These are phyloP conservation scores for Exophiala dermatitidis DNA, from an alignment of 2,329 filamentous ascomycete genomes.

Conservation along the genomic window DNA sequence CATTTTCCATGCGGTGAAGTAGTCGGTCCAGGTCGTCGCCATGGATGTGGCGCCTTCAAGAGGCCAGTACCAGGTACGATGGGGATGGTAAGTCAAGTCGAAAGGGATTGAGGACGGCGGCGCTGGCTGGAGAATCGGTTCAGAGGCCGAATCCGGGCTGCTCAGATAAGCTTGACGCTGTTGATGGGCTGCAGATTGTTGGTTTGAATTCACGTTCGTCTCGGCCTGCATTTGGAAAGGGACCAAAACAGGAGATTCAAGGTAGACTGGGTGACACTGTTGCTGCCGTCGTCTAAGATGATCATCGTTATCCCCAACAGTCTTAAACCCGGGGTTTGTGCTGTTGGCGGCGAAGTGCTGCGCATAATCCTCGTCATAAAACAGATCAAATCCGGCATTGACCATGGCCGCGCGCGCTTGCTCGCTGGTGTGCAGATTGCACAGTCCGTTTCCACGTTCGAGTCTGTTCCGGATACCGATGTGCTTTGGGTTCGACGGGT, in stretches of 20 bases:
- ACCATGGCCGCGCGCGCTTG: slow-evolving; percentile 25
- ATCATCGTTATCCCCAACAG: not conserved
- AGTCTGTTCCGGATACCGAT: slow-evolving; percentile 27
- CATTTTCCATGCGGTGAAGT: slow-evolving; percentile 18
- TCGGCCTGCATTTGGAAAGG: not conserved
- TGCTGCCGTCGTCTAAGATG: not conserved
- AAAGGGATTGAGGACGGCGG: not conserved
- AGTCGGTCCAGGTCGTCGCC: slow-evolving; percentile 18
- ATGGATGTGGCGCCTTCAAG: slow-evolving; percentile 19
- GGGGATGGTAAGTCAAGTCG: not conserved
- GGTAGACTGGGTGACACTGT: not conserved
- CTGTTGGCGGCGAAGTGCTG: slow-evolving; percentile 9
- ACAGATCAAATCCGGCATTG: slow-evolving; percentile 27
- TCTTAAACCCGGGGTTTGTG: not conserved
- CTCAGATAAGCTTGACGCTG: too few relatives aligned
- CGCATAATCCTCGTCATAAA: slow-evolving; percentile 29
- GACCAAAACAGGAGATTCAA: not conserved
- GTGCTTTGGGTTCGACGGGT: slow-evolving; percentile 26
- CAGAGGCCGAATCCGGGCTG: not conserved
- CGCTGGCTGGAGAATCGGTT: not conserved
- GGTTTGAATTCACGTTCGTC: too few relatives aligned
- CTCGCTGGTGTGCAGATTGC: slow-evolving; percentile 25
- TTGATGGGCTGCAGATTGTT: too few relatives aligned
- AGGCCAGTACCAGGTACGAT: slow-evolving; percentile 27
- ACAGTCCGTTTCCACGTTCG: slow-evolving; percentile 29